These are phyloP conservation scores for Colletotrichum paranaense DNA, from an alignment of 2,329 filamentous ascomycete species.

Conservation along the genomic window DNA sequence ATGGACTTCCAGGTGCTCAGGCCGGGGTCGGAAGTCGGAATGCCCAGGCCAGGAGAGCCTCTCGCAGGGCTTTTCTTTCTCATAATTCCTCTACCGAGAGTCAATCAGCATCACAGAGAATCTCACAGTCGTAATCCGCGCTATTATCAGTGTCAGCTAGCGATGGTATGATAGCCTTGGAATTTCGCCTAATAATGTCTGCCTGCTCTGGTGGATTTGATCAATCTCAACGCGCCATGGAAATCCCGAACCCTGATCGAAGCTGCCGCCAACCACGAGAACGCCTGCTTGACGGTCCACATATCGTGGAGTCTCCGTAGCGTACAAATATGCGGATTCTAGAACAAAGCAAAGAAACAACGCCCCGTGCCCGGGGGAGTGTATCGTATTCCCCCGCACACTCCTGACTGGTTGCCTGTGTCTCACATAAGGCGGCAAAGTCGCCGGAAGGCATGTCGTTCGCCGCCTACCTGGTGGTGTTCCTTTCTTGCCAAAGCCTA, in stretches of 20 bases:
- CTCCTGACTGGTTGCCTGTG: background rate
- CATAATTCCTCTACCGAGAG: background rate
- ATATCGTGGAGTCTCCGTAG: background rate
- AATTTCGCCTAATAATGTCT: background rate
- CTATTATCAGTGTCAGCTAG: background rate
- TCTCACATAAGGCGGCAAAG: background rate
- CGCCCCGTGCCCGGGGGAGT: background rate
- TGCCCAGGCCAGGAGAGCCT: slow-evolving; percentile 11
- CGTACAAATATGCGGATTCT: background rate
- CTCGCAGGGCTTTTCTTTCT: background rate
- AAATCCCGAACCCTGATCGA: background rate
- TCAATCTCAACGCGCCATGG: background rate
- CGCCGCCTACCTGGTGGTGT: background rate
- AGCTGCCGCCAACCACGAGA: background rate
- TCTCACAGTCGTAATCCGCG: background rate
- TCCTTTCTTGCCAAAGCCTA: background rate
- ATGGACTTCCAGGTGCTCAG: background rate
- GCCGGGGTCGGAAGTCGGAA: slow-evolving; percentile 1
- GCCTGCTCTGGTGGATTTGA: background rate
- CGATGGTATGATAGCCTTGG: no score
- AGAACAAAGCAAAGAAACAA: slow-evolving; percentile 9
- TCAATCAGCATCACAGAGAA: background rate
- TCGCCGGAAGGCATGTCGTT: background rate
- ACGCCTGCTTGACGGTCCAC: background rate
- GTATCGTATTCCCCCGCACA: background rate